Base-by-base conservation (phyloP, 139 green algal species). In the Trebouxia sp. region DNA sequence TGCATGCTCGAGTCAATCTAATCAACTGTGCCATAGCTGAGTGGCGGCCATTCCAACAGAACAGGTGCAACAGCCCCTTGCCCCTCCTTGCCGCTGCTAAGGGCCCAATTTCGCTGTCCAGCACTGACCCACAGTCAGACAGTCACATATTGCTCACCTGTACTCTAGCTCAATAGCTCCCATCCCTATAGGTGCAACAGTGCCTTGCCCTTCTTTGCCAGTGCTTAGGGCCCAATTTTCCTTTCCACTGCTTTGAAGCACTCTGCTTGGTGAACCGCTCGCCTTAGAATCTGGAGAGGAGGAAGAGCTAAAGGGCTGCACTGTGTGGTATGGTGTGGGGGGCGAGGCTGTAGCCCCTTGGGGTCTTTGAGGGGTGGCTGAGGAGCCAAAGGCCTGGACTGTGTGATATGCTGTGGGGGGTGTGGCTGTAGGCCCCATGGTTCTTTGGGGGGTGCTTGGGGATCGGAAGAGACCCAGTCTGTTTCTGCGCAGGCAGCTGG, bases 111-210 rank as follows among this genome's bases (percentile, higher is more conserved):
- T n/a, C n/a, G n/a, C n/a, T n/a, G n/a, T n/a, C n/a, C n/a, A n/a
- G n/a, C n/a, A n/a, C n/a, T n/a, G n/a, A n/a, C n/a, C n/a, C n/a
- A n/a, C n/a, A n/a, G n/a, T n/a, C n/a, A n/a, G n/a, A n/a, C n/a
- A n/a, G n/a, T n/a, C 50, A 28, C 26, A 1, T 58, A 6, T 22
- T 28, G 50, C 39, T 53, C 22, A 77, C 69, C 69, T 77, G 69
- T 77, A 77, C 69, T 77, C 69, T 17, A 77, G 41, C 41, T 77
- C 69, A 37, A 77, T 53, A 28, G 69, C 69, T 39, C 41, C 69
- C 42, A 53, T 41, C 12, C 39, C 39, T 11, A 55, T 10, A 11
- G 69, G 42, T 22, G 24, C 69, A 24, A 55, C 7, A 38, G 69
- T 22, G 20, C 26, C 41, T n/a, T 75, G 65, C 65, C 65, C 65